Evolutionary conservation across 257 asterid species (phyloP).

Genomic region (Agastache rugosa): DNA sequence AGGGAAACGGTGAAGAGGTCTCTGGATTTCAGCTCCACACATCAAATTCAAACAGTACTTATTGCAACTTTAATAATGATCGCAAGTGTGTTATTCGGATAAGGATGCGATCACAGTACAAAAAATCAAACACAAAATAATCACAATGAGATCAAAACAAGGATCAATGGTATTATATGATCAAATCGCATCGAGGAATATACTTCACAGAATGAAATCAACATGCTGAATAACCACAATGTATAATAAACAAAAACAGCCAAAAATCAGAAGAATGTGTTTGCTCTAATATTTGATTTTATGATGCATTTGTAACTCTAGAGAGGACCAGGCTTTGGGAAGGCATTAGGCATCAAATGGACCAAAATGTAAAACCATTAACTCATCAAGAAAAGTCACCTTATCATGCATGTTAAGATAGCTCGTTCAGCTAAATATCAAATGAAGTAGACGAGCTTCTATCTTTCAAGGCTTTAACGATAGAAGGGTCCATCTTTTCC

Average conservation of each 20-base stretch:
- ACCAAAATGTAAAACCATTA: not conserved
- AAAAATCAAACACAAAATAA: no score
- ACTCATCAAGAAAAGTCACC: slow-evolving; percentile 16
- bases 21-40: no score
- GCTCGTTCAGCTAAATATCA: not conserved
- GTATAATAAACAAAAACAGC: not conserved
- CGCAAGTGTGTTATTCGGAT: no score
- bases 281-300: not conserved
- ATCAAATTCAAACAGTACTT: not conserved
- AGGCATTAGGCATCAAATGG: not conserved
- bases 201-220: not conserved
- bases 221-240: not conserved
- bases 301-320: not conserved
- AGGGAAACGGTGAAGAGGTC: no score
- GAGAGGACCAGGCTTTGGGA: not conserved
- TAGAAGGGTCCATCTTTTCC: not conserved
- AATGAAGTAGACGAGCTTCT: not conserved
- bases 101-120: not conserved
- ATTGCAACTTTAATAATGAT: no score
- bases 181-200: not conserved
- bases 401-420: not conserved
- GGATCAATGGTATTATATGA: not conserved
- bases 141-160: not conserved
- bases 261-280: not conserved
- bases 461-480: not conserved